Conservation (phyloP, 2,329 filamentous ascomycete genomes). For the Alternaria sp. region DNA sequence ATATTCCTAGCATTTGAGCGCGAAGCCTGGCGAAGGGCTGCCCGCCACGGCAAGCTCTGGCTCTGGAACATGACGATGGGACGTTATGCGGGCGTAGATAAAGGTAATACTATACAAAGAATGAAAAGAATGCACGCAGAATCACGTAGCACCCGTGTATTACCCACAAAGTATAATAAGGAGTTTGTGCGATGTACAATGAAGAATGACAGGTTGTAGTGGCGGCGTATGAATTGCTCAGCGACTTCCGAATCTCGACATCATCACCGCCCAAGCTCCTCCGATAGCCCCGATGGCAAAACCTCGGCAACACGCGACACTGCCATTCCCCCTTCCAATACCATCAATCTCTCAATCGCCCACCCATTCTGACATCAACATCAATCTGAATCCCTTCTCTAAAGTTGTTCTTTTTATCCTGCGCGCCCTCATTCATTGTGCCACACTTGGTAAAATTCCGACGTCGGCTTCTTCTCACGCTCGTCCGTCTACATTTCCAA, state of each 20-base stretch:
- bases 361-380: not conserved
- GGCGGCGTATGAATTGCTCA: constrained; percentile 31
- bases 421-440: no score
- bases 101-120: constrained; percentile 15
- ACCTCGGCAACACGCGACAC: constrained; percentile 21
- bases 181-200: constrained; percentile 20
- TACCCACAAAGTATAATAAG: constrained; percentile 8
- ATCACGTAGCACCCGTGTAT: constrained; percentile 14
- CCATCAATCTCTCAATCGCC: not conserved
- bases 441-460: not conserved
- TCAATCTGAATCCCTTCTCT: not conserved
- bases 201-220: constrained; percentile 17
- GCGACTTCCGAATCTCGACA: constrained; percentile 35
- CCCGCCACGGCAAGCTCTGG: constrained; percentile 71
- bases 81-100: constrained; percentile 12
- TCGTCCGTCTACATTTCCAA: constrained; percentile 4
- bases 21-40: constrained; percentile 63
- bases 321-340: not conserved
- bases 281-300: constrained; percentile 24
- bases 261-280: constrained; percentile 37
- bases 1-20: constrained; percentile 50
- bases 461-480: not conserved
- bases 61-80: constrained; percentile 66
- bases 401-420: not conserved
- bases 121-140: constrained; percentile 1